These are phyloP conservation scores for Erodium moschatum DNA, from an alignment of 441 rosid species.

Conservation along the genomic window DNA sequence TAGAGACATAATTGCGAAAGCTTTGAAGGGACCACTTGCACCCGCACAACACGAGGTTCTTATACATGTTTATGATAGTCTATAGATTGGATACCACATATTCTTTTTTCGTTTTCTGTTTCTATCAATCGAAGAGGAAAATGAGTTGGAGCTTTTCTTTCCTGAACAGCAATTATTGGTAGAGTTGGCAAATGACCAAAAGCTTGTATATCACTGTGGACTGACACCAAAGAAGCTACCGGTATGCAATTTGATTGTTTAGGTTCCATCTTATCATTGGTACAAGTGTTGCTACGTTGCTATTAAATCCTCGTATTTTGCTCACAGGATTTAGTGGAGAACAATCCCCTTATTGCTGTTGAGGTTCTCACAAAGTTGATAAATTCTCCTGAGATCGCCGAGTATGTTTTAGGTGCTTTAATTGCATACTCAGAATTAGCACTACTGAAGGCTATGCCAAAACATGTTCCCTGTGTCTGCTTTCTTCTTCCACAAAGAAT, in stretches of 20 bases:
- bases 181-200: conserved; percentile 73
- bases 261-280: conserved; percentile 5
- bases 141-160: conserved; percentile 14
- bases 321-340: conserved; percentile 84
- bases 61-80: background rate
- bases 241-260: conserved; percentile 36
- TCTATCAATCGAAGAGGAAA: conserved; percentile 13
- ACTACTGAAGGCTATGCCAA: background rate
- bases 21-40: conserved; percentile 69
- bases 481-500: background rate
- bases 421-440: background rate
- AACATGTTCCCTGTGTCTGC: conserved; percentile 6
- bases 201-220: conserved; percentile 91
- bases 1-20: conserved; percentile 76
- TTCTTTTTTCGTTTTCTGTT: conserved; percentile 7
- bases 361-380: conserved; percentile 83
- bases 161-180: conserved; percentile 49
- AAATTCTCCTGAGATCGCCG: conserved; percentile 70
- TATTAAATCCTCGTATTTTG: conserved; percentile 19
- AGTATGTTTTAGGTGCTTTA: conserved; percentile 45
- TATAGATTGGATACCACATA: background rate
- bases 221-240: conserved; percentile 82
- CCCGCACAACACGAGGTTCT: conserved; percentile 78
- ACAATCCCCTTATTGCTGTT: conserved; percentile 86
- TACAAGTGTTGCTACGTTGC: conserved; percentile 13